These are phyloP conservation scores for Fusarium devonianum DNA, from an alignment of 2,329 filamentous ascomycete genomes.

Conservation along the genomic window DNA sequence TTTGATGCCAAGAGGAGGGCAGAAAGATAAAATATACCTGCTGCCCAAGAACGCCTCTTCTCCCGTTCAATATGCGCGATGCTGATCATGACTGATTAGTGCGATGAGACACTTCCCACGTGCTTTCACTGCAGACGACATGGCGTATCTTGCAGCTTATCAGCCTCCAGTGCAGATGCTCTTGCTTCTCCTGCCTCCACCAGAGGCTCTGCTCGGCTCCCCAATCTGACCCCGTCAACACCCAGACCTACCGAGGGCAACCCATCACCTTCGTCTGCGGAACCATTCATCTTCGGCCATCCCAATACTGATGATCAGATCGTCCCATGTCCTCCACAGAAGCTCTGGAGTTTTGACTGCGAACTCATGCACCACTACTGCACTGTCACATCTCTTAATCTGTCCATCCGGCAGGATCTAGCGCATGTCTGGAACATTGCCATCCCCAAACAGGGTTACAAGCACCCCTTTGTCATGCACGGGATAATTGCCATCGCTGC, in stretches of 20 bases:
- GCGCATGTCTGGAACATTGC: conserved; percentile 39
- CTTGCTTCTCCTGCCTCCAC: background rate
- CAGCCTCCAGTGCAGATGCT: background rate
- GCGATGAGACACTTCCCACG: conserved; percentile 40
- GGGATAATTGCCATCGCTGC: conserved; percentile 43
- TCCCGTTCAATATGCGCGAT: background rate
- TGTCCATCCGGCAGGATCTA: conserved; percentile 37
- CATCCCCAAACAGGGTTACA: conserved; percentile 41
- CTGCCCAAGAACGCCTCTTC: no score
- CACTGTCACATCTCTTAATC: conserved; percentile 36
- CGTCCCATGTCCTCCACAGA: conserved; percentile 35
- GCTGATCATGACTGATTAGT: conserved; percentile 25
- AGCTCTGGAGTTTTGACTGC: conserved; percentile 34
- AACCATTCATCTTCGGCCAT: conserved; percentile 12
- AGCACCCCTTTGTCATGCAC: conserved; percentile 42
- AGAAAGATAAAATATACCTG: no score
- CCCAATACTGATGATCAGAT: conserved; percentile 29
- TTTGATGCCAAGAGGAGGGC: no score
- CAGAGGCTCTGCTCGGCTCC: conserved; percentile 8
- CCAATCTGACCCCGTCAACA: conserved; percentile 23
- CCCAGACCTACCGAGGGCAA: conserved; percentile 17
- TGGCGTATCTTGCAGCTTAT: conserved; percentile 42
- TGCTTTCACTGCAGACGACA: conserved; percentile 45
- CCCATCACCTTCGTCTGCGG: conserved; percentile 10
- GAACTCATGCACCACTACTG: conserved; percentile 46